These are phyloP conservation scores for Apiotrichum gracile DNA, from an alignment of 1,284 basidiomycete species.

Conservation along the genomic window DNA sequence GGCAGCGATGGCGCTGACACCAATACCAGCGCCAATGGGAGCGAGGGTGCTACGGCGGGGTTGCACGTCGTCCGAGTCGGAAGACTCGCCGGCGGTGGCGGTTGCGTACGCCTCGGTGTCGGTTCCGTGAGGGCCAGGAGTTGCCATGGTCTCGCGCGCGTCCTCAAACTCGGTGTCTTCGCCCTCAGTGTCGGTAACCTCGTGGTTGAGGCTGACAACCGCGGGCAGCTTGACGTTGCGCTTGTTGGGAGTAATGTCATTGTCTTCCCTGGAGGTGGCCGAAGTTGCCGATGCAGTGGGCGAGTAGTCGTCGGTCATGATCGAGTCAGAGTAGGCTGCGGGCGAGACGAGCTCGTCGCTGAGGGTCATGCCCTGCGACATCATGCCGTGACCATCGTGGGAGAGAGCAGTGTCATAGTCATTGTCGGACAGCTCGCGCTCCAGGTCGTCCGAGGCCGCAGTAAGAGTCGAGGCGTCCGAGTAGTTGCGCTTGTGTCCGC, in stretches of 20 bases:
- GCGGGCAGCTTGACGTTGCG: constrained; percentile 26
- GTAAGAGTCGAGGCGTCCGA: not conserved
- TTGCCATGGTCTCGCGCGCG: constrained; percentile 65
- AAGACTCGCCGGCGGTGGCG: constrained; percentile 33
- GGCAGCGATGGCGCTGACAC: constrained; percentile 17
- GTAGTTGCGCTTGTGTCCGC: constrained; percentile 1
- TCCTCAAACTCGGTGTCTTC: constrained; percentile 75
- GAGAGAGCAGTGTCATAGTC: constrained; percentile 3
- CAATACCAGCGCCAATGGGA: constrained; percentile 17
- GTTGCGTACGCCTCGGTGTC: constrained; percentile 41
- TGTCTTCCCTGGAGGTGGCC: constrained; percentile 1
- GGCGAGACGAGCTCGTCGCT: constrained; percentile 35
- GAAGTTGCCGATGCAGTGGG: not conserved
- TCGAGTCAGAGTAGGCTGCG: constrained; percentile 25
- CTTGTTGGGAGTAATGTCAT: constrained; percentile 32
- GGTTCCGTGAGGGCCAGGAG: constrained; percentile 58
- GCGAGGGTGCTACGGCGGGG: constrained; percentile 35
- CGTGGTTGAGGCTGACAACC: constrained; percentile 17
- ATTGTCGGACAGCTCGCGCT: not conserved
- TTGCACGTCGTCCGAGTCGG: constrained; percentile 49
- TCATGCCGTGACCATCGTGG: constrained; percentile 1
- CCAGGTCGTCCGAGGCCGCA: not conserved
- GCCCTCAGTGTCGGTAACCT: constrained; percentile 51
- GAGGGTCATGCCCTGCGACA: constrained; percentile 21
- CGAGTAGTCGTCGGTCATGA: constrained; percentile 37